Evolutionary conservation across 768 basidiomycete species (phyloP).

Genomic region (Aureoboletus auriporus): DNA sequence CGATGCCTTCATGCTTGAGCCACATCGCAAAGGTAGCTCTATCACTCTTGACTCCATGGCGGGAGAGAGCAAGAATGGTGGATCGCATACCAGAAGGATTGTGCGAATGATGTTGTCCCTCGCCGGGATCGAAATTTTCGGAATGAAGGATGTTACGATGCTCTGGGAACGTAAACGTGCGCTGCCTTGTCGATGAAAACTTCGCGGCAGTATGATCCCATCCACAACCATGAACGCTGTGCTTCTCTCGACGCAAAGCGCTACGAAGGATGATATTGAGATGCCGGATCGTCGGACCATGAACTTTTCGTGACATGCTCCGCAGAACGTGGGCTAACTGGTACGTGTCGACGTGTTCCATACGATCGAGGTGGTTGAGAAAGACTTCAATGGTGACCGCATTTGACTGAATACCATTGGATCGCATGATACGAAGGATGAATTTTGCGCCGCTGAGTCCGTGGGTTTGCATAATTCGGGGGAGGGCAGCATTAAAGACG

Average conservation of each 20-base stretch:
- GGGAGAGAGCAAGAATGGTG: constrained; percentile 43
- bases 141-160: constrained; percentile 17
- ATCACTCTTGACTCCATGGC: constrained; percentile 51
- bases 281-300: constrained; percentile 52
- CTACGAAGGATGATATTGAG: constrained; percentile 52
- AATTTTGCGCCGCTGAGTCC: constrained; percentile 46
- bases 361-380: constrained; percentile 46
- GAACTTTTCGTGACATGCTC: constrained; percentile 35
- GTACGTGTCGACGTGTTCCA: constrained; percentile 40
- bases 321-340: constrained; percentile 47
- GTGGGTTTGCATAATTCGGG: constrained; percentile 42
- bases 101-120: constrained; percentile 35
- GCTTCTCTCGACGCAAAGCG: constrained; percentile 51
- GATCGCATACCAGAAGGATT: constrained; percentile 35
- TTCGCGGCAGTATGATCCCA: constrained; percentile 43
- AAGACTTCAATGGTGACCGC: constrained; percentile 52
- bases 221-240: constrained; percentile 38
- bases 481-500: constrained; percentile 61
- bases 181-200: constrained; percentile 32
- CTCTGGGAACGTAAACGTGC: constrained; percentile 5
- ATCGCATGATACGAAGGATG: constrained; percentile 55
- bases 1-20: constrained; percentile 57
- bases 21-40: constrained; percentile 55
- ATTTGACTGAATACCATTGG: constrained; percentile 48
- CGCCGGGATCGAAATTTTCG: constrained; percentile 45